Evolutionary conservation across 441 rosid species (phyloP), one percentile per base, ranked within the genome.

Genomic region (Pelargonium citronellum): DNA sequence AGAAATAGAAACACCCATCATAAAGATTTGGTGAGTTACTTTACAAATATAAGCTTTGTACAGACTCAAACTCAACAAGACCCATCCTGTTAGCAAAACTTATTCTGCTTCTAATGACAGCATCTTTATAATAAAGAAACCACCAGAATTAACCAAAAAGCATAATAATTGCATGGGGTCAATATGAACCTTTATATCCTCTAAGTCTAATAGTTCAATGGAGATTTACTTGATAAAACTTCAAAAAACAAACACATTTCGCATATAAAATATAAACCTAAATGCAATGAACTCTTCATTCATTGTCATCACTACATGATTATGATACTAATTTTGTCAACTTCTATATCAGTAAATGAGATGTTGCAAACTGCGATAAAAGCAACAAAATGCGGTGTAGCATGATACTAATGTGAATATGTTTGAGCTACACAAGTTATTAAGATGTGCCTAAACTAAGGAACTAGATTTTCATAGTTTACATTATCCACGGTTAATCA

Each of bases 1-100:
- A 95, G 83, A 95, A 89, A 90, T 78, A 86, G 87, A 87, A 87
- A 90, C 92, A 89, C 83, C 86, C 91, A 90, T 87, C 79, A 88
- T 79, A 83, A 87, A 84, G 70, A 77, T 80, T 82, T 73, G 82
- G 89, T 86, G 83, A 87, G 89, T 82, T 75, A 67, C 73, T 73
- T 64, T 37, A 37, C 15, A 55, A 7, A 76, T 68, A 65, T 81
- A 72, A 77, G 73, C 86, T 84, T 79, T 64, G 51, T 69, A 71
- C 46, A 75, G 37, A 73, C 58, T 70, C 69, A 74, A 80, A 80
- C 78, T 71, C 66, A 39, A 80, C 37, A 72, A 73, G 46, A 70
- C 66, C 75, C 75, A 81, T 39, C 78, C 74, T 68, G 24, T 55
- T n/a, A 65, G 69, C 66, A 51, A 57, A 69, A 67, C 67, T 81